Evolutionary conservation across 2,329 filamentous ascomycete species (phyloP), one percentile per base, ranked within the genome.

Genomic region (Colletotrichum higginsianum): DNA sequence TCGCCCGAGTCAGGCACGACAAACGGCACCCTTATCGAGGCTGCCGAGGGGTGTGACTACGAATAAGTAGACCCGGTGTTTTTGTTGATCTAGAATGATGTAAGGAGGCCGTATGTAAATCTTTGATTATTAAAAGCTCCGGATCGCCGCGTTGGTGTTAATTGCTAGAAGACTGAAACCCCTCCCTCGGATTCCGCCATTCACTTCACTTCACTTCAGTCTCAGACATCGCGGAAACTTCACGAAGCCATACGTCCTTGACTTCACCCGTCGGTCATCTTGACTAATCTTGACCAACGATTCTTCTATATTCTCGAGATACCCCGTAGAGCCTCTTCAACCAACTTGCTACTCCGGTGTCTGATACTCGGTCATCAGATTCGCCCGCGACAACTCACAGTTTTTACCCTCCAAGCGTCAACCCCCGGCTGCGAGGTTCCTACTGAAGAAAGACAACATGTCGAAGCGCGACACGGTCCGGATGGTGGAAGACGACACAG

Each of bases 1-100:
- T 38, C 38, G 46, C 61, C n/a, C 23, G 60, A 69, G 66, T 69
- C 66, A 69, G 61, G 40, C 30, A n/a, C 61, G 52, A 52, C 26
- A 3, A 49, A 50, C 11, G 42, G 18, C n/a, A n/a, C 30, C 21
- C 18, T 46, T 12, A 46, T 40, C 21, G 60, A 63, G 46, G 46
- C 23, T 46, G 46, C 35, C 44, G 42, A 12, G 18, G 38, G 30
- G 26, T 26, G 26, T 26, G 26, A 26, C 26, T 26, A 26, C 26
- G 26, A 26, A 26, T 55, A 52, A 35, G 30, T 12, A 30, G 55
- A 15, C 18, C 44, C 46, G 21, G 53, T 8, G 16, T 35, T 11
- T 26, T 26, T 26, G 26, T 26, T 18, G 56, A 35, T 67, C 18
- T 47, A 40, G 57, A 61, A 65, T 65, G 61, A 69, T 69, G 53